Percentiles rank a stretch among this genome's conserved stretches.
These are phyloP conservation scores for Cercospora canescens DNA, from an alignment of 2,329 filamentous ascomycete genomes.

Conservation along the genomic window DNA sequence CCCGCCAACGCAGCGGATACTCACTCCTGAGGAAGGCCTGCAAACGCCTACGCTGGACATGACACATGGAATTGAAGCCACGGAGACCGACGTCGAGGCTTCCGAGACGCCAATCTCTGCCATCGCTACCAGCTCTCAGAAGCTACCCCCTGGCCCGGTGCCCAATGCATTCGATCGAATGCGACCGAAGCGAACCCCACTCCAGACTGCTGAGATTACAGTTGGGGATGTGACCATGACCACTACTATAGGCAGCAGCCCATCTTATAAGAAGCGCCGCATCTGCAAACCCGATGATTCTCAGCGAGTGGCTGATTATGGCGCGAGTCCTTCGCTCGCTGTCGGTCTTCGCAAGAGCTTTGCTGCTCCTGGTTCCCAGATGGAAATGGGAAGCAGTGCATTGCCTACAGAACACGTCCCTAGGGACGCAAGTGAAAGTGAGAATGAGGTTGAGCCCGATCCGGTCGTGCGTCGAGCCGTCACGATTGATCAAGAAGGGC, in stretches of 20 bases:
- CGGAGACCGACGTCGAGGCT: not conserved
- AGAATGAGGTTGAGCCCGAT: conserved; percentile 24
- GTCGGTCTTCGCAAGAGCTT: conserved; percentile 51
- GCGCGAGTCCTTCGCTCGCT: conserved; percentile 37
- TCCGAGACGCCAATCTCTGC: conserved; percentile 34
- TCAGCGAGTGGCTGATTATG: conserved; percentile 49
- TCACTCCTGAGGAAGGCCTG: not conserved
- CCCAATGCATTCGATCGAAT: conserved; percentile 65
- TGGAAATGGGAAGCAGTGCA: conserved; percentile 24
- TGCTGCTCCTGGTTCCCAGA: conserved; percentile 55
- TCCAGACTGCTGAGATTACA: conserved; percentile 72
- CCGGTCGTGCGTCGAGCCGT: not conserved
- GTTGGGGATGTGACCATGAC: conserved; percentile 69
- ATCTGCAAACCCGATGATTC: conserved; percentile 43
- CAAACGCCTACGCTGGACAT: not conserved
- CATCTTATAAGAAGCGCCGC: conserved; percentile 49
- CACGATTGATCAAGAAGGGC: not conserved
- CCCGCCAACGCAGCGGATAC: not conserved
- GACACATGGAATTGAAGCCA: not conserved
- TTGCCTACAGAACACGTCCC: conserved; percentile 5
- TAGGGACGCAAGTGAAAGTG: conserved; percentile 3
- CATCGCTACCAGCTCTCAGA: conserved; percentile 31
- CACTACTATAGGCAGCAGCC: conserved; percentile 56
- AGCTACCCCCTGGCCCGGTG: conserved; percentile 48
- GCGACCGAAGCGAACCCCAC: conserved; percentile 61